These are phyloP conservation scores for Pseudogymnoascus pannorum DNA, from an alignment of 2,329 filamentous ascomycete genomes.

Conservation along the genomic window DNA sequence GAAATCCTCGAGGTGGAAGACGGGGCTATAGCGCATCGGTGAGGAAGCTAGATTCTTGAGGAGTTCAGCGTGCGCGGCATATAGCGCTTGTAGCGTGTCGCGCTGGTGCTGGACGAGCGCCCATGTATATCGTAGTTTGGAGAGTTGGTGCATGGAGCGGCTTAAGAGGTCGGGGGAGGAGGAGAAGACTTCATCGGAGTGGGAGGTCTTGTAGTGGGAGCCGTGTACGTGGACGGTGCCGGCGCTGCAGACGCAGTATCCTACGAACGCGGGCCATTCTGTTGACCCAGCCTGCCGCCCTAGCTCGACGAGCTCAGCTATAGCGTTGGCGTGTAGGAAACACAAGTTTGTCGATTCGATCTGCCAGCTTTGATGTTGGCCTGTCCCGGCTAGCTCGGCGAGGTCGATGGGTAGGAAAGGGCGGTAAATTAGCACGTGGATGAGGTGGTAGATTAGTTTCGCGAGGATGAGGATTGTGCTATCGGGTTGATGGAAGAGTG, in stretches of 20 bases:
- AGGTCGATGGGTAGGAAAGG: conserved; percentile 82
- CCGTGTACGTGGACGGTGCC: conserved; percentile 85
- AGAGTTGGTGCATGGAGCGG: conserved; percentile 71
- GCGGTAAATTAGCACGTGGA: conserved; percentile 80
- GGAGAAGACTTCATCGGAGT: conserved; percentile 42
- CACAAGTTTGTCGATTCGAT: conserved; percentile 86
- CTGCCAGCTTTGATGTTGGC: conserved; percentile 87
- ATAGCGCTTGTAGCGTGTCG: conserved; percentile 70
- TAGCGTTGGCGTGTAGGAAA: conserved; percentile 79
- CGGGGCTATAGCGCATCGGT: conserved; percentile 65
- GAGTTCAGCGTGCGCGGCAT: conserved; percentile 71
- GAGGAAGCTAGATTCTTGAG: conserved; percentile 63
- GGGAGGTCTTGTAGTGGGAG: conserved; percentile 58
- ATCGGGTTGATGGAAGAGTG: conserved; percentile 69
- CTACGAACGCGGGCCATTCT: conserved; percentile 81
- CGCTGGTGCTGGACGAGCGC: conserved; percentile 72
- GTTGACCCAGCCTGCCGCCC: conserved; percentile 66
- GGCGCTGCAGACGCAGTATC: conserved; percentile 79
- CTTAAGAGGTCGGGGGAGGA: conserved; percentile 63
- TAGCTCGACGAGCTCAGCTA: conserved; percentile 73
- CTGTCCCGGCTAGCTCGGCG: conserved; percentile 68
- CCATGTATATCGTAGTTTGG: conserved; percentile 69
- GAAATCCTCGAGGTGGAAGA: conserved; percentile 81
- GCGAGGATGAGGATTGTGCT: conserved; percentile 72
- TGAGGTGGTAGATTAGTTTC: conserved; percentile 80